These are phyloP conservation scores for Didymella pomorum DNA, from an alignment of 2,329 filamentous ascomycete species.

Conservation along the genomic window DNA sequence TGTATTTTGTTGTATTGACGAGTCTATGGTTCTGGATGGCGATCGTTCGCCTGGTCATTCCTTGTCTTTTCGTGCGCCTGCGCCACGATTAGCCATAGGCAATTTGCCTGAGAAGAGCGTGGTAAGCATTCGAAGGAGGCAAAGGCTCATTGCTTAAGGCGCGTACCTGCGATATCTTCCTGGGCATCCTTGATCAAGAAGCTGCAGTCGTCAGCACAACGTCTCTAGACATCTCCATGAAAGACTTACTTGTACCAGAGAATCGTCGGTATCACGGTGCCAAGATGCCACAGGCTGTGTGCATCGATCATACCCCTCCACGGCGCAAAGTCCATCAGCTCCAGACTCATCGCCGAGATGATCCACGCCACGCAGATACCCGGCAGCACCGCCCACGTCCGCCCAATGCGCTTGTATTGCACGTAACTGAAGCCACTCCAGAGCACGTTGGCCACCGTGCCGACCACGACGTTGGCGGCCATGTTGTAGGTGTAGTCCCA, in stretches of 20 bases:
- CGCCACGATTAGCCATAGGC: constrained; percentile 30
- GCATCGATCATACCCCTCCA: constrained; percentile 85
- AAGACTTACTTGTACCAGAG: constrained; percentile 91
- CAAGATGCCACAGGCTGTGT: constrained; percentile 94
- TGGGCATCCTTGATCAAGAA: constrained; percentile 87
- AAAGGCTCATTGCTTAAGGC: constrained; percentile 69
- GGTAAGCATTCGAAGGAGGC: constrained; percentile 29
- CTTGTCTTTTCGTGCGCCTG: constrained; percentile 25
- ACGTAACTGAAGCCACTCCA: constrained; percentile 86
- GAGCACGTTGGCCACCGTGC: constrained; percentile 79
- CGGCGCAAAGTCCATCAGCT: constrained; percentile 92
- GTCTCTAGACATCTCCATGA: too few species aligned
- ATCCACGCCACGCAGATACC: constrained; percentile 92
- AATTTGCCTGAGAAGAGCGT: constrained; percentile 31
- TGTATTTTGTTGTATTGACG: background rate
- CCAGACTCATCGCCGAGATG: constrained; percentile 91
- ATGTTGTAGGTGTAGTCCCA: constrained; percentile 99
- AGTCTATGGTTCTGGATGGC: background rate
- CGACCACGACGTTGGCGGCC: constrained; percentile 87
- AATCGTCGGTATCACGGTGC: constrained; percentile 85
- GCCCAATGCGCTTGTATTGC: constrained; percentile 74
- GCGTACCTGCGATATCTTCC: constrained; percentile 77
- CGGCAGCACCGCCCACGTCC: constrained; percentile 86
- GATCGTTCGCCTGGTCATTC: background rate
- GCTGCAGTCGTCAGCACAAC: constrained; percentile 57